Evolutionary conservation across 495 filamentous ascomycete species (phyloP).

Genomic region (Hapsidospora chrysogenum): DNA sequence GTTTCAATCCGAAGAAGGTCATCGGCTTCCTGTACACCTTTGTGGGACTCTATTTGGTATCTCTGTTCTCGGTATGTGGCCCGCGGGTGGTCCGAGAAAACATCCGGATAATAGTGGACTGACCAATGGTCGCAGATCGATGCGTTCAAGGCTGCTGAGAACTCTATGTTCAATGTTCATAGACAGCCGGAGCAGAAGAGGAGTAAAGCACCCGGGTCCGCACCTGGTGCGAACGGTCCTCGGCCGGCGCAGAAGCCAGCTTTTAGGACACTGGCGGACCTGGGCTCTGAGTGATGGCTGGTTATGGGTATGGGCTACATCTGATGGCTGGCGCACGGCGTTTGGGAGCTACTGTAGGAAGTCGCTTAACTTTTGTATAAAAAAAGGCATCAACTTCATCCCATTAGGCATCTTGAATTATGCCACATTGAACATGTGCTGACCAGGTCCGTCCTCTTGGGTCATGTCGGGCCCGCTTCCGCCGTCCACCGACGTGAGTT

Average conservation of each 20-base stretch:
- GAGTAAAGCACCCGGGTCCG: constrained; percentile 5
- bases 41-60: constrained; percentile 41
- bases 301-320: too few species aligned
- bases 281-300: constrained; percentile 5
- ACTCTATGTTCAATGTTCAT: constrained; percentile 44
- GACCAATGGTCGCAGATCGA: constrained; percentile 31
- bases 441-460: too few species aligned
- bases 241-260: constrained; percentile 11
- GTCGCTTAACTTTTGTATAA: too few species aligned
- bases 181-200: constrained; percentile 11
- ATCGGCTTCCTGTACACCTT: constrained; percentile 34
- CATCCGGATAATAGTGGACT: constrained; percentile 2
- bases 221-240: constrained; percentile 8
- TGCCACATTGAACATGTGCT: too few species aligned
- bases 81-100: not conserved
- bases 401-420: too few species aligned
- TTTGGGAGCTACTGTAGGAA: too few species aligned
- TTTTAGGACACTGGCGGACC: constrained; percentile 26
- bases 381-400: too few species aligned
- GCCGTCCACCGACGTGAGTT: too few species aligned
- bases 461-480: too few species aligned
- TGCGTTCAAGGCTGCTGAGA: constrained; percentile 45
- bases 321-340: too few species aligned
- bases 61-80: constrained; percentile 31
- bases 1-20: constrained; percentile 24